Evolutionary conservation across 1,284 basidiomycete species (phyloP).

Genomic region (Ceratorhiza oryzae-sativae): DNA sequence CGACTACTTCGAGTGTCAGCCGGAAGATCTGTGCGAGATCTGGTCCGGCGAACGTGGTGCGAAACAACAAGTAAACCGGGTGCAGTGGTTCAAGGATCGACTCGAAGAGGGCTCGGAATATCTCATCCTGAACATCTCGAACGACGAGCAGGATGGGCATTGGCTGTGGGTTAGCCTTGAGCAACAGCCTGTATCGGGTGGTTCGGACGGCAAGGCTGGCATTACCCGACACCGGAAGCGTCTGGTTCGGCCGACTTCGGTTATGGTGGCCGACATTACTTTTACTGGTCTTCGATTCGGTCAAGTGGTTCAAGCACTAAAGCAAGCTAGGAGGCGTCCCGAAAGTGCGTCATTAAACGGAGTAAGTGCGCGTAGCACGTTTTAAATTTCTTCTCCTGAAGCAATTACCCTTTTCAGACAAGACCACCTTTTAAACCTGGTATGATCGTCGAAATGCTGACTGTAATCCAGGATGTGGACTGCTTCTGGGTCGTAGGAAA

Average conservation of each 20-base stretch:
- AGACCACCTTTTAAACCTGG: neutral
- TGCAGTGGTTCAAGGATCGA: constrained; percentile 9
- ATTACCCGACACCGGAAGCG: constrained; percentile 8
- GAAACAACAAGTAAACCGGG: constrained; percentile 6
- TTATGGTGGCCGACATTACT: constrained; percentile 13
- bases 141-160: neutral
- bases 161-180: constrained; percentile 25
- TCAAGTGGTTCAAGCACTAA: neutral
- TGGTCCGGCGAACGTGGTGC: constrained; percentile 35
- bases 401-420: neutral
- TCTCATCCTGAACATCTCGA: constrained; percentile 19
- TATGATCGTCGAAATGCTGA: neutral
- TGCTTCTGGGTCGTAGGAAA: neutral
- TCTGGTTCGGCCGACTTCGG: neutral
- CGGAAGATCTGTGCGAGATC: constrained; percentile 21
- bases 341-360: too few species aligned
- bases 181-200: neutral
- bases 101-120: neutral
- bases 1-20: constrained; percentile 18
- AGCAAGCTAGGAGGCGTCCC: too few species aligned
- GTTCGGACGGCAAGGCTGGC: neutral
- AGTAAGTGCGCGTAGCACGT: too few species aligned
- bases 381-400: too few species aligned
- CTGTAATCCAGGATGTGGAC: neutral
- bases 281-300: constrained; percentile 29